Conservation (phyloP, 1,284 basidiomycete genomes). For the Cryptococcus hybrid region DNA sequence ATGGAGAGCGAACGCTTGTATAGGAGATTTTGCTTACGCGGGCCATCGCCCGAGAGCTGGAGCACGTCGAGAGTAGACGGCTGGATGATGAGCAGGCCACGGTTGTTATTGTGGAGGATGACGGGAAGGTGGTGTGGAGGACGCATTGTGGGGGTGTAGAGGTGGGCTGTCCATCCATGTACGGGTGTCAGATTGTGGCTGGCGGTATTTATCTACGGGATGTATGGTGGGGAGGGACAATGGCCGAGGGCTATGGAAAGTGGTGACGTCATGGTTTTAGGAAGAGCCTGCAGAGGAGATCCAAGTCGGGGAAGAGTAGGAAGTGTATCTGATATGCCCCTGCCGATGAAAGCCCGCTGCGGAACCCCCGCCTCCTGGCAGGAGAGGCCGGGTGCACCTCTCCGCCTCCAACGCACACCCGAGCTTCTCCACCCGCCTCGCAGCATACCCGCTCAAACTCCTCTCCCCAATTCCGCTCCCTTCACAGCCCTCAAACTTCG, state of each 20-base stretch:
- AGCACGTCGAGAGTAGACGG: slow-evolving; percentile 40
- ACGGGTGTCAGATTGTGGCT: too few relatives aligned
- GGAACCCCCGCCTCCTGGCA: slow-evolving; percentile 6
- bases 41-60: slow-evolving; percentile 43
- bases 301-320: not conserved
- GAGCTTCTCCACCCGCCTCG: slow-evolving; percentile 71
- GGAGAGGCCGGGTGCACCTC: slow-evolving; percentile 38
- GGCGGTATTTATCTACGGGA: too few relatives aligned
- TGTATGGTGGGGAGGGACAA: too few relatives aligned
- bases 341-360: not conserved
- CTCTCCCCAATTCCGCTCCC: slow-evolving; percentile 61
- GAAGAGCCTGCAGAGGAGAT: not conserved
- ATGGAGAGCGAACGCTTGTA: not conserved
- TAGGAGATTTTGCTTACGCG: slow-evolving; percentile 27
- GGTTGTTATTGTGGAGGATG: slow-evolving; percentile 41
- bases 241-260: slow-evolving; percentile 3
- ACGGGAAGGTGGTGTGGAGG: slow-evolving; percentile 23
- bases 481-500: slow-evolving; percentile 53
- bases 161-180: too few relatives aligned
- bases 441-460: slow-evolving; percentile 87
- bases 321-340: not conserved
- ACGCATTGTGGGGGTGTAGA: too few relatives aligned
- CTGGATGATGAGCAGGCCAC: slow-evolving; percentile 42
- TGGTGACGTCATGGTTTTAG: not conserved
- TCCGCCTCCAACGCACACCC: slow-evolving; percentile 39